Percentiles rank a stretch among this genome's conserved stretches.
Evolutionary conservation across 176 grass and related monocot species (phyloP).

Genomic region (Phyllostachys edulis): DNA sequence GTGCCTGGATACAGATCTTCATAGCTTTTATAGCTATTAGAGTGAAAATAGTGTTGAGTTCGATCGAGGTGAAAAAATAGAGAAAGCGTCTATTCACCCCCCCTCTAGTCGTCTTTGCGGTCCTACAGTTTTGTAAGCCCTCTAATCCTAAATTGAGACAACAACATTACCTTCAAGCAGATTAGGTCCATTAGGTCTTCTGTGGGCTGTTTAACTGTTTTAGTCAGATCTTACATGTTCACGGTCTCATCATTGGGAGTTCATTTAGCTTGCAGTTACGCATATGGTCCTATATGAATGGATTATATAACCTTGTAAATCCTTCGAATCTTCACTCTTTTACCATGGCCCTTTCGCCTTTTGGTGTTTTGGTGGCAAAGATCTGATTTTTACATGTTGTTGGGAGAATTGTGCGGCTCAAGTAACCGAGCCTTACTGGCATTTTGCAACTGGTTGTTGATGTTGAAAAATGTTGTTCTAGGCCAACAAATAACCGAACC

Average conservation of each 20-base stretch:
- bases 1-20: too few relatives aligned
- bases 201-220: not conserved
- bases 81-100: too few relatives aligned
- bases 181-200: not conserved
- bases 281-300: not conserved
- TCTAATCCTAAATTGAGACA: not conserved
- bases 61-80: too few relatives aligned
- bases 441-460: not conserved
- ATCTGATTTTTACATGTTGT: not conserved
- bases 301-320: not conserved
- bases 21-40: too few relatives aligned
- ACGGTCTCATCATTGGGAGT: not conserved
- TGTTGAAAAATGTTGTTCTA: conserved; percentile 5
- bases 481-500: not conserved
- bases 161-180: not conserved
- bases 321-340: not conserved
- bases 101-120: too few relatives aligned
- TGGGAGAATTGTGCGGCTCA: not conserved
- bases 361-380: not conserved
- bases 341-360: not conserved
- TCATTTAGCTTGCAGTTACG: not conserved
- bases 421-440: not conserved
- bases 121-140: not conserved
- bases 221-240: not conserved
- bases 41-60: too few relatives aligned